Conservation (phyloP, 352 stramenopile species). For the Aphanomyces stellatus region DNA sequence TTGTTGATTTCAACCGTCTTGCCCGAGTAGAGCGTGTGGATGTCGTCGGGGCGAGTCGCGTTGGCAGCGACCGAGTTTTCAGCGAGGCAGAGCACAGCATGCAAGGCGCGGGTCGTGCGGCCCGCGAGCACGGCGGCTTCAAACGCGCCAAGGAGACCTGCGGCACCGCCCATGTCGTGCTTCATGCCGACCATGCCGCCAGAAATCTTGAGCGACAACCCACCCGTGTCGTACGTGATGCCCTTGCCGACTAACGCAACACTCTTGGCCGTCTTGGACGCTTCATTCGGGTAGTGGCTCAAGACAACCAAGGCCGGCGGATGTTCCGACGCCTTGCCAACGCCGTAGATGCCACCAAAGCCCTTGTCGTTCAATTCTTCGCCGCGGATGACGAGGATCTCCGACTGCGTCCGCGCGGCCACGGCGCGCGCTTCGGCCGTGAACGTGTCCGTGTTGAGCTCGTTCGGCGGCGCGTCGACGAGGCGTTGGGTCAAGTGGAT, state of each 20-base stretch:
- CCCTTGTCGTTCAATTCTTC: constrained; percentile 83
- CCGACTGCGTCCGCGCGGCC: constrained; percentile 50
- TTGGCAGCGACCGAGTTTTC: constrained; percentile 91
- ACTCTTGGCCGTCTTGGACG: constrained; percentile 30
- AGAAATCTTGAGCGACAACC: constrained; percentile 89
- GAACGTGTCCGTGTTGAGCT: constrained; percentile 86
- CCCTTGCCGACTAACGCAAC: constrained; percentile 90
- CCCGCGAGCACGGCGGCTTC: constrained; percentile 80
- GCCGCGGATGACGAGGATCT: constrained; percentile 79
- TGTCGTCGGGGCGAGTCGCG: constrained; percentile 90
- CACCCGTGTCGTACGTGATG: constrained; percentile 96
- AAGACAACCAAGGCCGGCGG: constrained; percentile 88
- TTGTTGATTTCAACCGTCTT: constrained; percentile 98
- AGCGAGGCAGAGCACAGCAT: constrained; percentile 87
- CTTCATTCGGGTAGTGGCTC: constrained; percentile 53
- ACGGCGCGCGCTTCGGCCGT: constrained; percentile 66
- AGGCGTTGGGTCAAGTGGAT: constrained; percentile 83
- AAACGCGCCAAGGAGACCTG: constrained; percentile 46
- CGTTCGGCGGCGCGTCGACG: constrained; percentile 84
- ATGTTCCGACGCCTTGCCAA: constrained; percentile 85
- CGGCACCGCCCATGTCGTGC: constrained; percentile 88
- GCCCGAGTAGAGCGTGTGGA: constrained; percentile 89
- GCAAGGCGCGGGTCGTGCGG: constrained; percentile 68
- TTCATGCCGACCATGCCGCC: constrained; percentile 91
- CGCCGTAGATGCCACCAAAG: constrained; percentile 89